Evolutionary conservation across 139 green algal genomes (phyloP), one percentile per base, ranked within the genome.

Genomic region (Ostreobium quekettii): DNA sequence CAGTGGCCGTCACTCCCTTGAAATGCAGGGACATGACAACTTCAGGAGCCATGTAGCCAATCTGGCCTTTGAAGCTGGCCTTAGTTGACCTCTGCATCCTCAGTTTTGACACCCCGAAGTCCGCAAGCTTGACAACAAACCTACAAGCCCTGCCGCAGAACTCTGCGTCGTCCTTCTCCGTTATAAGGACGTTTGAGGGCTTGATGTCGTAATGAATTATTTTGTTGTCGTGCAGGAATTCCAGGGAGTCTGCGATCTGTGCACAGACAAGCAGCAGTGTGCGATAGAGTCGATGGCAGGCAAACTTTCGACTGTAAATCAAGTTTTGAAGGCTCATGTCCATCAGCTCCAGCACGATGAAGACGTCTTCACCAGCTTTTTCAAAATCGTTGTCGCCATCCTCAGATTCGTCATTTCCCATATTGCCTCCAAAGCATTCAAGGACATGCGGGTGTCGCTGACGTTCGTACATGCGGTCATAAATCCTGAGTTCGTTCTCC

Each of bases 181-280:
- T 26, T 19, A 68, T 36, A 29, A 68, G 36, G 37, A 68, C 61
- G 53, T 68, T 68, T 48, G 61, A 48, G 11, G 61, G 61, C 36
- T 68, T 68, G 4, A 68, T n/a, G 36, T 68, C 61, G 35, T 68
- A 68, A 37, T 68, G 61, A 53, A 68, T 53, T 36, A 68, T 68
- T 24, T 36, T 36, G 26, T 68, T 8, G 35, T 36, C n/a, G 26
- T 65, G 58, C 4, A 65, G 26, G 29, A 48, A 35, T 48, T 42
- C 58, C 4, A 65, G 58, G 28, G 33, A 32, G 6, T 37, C 47
- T 11, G 47, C 26, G 28, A 65, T 42, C 19, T 65, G 8, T 4
- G 47, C 33, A 11, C n/a, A 28, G 28, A 65, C 47, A 46, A 4
- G 4, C 28, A 65, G 58, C 29, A 65, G 28, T n/a, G 47, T 11